Conservation (phyloP, 2,329 filamentous ascomycete genomes). For the Penicillium expansum region DNA sequence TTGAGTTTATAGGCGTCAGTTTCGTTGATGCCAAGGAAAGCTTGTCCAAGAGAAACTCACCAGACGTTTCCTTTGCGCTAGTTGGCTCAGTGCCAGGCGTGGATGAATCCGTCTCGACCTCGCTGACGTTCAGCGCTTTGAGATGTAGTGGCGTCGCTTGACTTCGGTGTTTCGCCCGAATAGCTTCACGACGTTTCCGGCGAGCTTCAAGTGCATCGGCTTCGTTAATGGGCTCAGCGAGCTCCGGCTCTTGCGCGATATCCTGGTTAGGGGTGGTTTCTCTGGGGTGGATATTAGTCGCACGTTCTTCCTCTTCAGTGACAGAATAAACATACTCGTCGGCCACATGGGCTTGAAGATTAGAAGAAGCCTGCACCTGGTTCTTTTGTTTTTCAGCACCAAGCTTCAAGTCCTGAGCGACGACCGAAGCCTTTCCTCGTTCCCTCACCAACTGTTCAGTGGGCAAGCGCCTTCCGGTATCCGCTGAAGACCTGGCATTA, state of each 20-base stretch:
- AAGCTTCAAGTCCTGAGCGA: constrained; percentile 58
- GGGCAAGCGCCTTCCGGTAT: constrained; percentile 49
- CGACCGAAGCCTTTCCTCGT: constrained; percentile 57
- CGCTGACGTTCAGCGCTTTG: constrained; percentile 66
- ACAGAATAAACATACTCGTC: constrained; percentile 43
- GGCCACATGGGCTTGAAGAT: constrained; percentile 32
- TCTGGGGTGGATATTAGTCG: constrained; percentile 19
- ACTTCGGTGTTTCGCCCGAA: constrained; percentile 74
- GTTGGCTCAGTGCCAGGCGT: constrained; percentile 50
- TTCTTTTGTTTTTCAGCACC: constrained; percentile 68
- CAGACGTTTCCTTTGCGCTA: constrained; percentile 36
- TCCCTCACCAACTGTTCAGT: constrained; percentile 63
- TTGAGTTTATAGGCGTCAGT: constrained; percentile 7
- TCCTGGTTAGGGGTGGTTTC: constrained; percentile 17
- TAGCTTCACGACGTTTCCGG: constrained; percentile 77
- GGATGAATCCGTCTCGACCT: constrained; percentile 53
- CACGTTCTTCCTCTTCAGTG: not conserved
- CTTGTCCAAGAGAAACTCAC: constrained; percentile 31
- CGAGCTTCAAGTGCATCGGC: constrained; percentile 81
- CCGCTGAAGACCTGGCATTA: constrained; percentile 28
- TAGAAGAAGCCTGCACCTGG: constrained; percentile 52
- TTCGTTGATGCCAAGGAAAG: constrained; percentile 2
- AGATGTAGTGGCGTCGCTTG: constrained; percentile 71
- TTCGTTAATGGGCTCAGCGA: constrained; percentile 68
- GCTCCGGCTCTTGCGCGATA: constrained; percentile 35